Evolutionary conservation across 108 stramenopile genomes (phyloP), one percentile per base, ranked within the genome.

Genomic region (Cyclotella atomus): DNA sequence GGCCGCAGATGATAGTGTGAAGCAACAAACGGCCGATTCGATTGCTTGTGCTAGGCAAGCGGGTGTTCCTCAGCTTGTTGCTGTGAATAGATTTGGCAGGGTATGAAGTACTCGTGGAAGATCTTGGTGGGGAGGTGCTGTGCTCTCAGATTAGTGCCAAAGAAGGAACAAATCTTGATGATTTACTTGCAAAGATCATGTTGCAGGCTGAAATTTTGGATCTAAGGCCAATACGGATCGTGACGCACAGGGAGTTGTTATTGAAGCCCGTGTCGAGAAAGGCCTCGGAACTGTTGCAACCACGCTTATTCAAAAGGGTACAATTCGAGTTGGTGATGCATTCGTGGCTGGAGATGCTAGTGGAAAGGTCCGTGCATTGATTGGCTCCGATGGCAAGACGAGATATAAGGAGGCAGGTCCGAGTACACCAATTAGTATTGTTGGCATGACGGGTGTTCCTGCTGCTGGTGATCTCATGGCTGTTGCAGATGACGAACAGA

Each of bases 1-100:
- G n/a, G 98, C 98, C 0, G 98, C 97, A 2, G 98, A 98, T 71
- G 99, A 99, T 79, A 95, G 98, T 25, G 95, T 99, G 73, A 97
- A 93, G 73, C 91, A 97, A 72, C 99, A 99, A 79, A 99, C 99
- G 17, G 82, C 85, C 21, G 99, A 99, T 79, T 97, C 97, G 2
- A 95, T 99, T 79, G 90, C 87, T 12, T 97, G 94, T 62, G 95
- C 93, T 57, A 71, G 91, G 24, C 93, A 93, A 56, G 97, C 97
- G 30, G 92, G 96, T 9, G 94, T 94, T n/a, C 96, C 97, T 21
- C 63, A 98, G 5, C 81, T 99, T 30, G 95, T 99, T 27, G 99
- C 98, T 0, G 88, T 99, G 44, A 99, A 98, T 73, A 99, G 95
- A 98, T 71, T 86, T 99, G 71, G 94, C 95, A 33, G 70, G 70